These are phyloP conservation scores for Trichophyton schoenleinii DNA, from an alignment of 2,329 filamentous ascomycete genomes.

Conservation along the genomic window DNA sequence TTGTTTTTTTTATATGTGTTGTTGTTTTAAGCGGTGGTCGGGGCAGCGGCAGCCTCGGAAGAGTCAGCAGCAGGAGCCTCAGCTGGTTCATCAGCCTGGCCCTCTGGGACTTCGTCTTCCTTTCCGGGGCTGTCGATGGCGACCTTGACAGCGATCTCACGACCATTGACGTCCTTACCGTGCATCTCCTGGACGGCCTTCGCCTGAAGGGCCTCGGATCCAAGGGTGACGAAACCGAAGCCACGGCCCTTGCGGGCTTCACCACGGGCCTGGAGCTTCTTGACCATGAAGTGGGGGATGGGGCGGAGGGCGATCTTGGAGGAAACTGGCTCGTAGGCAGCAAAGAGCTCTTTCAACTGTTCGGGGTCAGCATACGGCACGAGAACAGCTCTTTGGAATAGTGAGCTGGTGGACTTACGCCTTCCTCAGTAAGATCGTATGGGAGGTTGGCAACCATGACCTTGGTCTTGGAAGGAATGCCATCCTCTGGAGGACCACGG, in stretches of 20 bases:
- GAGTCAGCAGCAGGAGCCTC: constrained; percentile 16
- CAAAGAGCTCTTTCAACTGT: constrained; percentile 95
- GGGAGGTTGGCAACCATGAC: constrained; percentile 99
- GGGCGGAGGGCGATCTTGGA: constrained; percentile 98
- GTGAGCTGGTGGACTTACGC: constrained; percentile 46
- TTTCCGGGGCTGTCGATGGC: constrained; percentile 99
- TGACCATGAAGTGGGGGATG: constrained; percentile 99
- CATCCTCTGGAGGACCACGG: constrained; percentile 92
- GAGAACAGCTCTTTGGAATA: no score
- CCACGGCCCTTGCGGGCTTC: constrained; percentile 98
- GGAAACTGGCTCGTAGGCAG: constrained; percentile 77
- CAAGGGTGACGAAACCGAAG: constrained; percentile 94
- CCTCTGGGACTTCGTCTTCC: constrained; percentile 63
- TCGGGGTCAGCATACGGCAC: background rate
- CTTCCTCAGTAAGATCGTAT: constrained; percentile 95
- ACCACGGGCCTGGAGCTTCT: constrained; percentile 97
- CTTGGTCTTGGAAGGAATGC: constrained; percentile 98
- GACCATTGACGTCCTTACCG: constrained; percentile 96
- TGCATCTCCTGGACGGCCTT: constrained; percentile 98
- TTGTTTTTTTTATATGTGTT: no score
- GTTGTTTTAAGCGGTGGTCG: constrained; percentile 20
- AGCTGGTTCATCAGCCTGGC: constrained; percentile 30
- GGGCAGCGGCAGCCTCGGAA: constrained; percentile 31
- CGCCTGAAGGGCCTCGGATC: constrained; percentile 88
- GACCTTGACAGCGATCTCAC: constrained; percentile 99